Base-by-base conservation (phyloP, 805 yeast species). In the Vanderwaltozyma verrucispora region DNA sequence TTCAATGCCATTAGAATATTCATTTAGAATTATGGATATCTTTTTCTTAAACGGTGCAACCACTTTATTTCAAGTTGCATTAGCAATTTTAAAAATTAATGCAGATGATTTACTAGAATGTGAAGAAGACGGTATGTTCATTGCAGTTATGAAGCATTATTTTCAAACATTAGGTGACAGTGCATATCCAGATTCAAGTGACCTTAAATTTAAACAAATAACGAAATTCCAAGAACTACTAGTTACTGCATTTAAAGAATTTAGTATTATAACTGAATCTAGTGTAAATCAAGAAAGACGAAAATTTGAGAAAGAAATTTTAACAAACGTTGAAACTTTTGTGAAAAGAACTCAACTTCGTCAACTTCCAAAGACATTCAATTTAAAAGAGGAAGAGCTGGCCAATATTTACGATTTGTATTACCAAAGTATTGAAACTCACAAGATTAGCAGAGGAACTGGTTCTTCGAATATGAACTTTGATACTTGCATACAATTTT, bases 1-100 rank as follows among this genome's bases (percentile, higher is more conserved):
- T 48, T 79, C 95, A 0, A 87, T 92, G 95, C 98, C 98, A 0
- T 64, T 92, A 47, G 87, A 87, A 5, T 89, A 77, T 62, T 96
- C 98, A 2, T 84, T 87, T 51, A 68, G 97, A 56, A 82, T 92
- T 33, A 71, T 89, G 51, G 99, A 92, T 59, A 80, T 87, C 17
- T 80, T 92, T 53, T 82, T 92, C 57, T 68, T 84, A 39, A 87
- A 87, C 57, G 99, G 99, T 1, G 78, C 95, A 2, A 78, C 77
- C 46, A 80, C 92, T 0, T 64, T 92, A 18, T 94, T 92, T 56
- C 97, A 92, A 60, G 88, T 92, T 7, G 94, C 95, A 0, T 64
- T 92, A 41, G 98, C 96, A 1, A 74, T 92, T n/a, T 62, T 92
- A 34, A 75, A 87, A 46, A 69, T 89, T 19, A 89, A 88, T 49